Evolutionary conservation across 148 eudicot species (phyloP), one percentile per base, ranked within the genome.

Genomic region (Rhododendron henanense): DNA sequence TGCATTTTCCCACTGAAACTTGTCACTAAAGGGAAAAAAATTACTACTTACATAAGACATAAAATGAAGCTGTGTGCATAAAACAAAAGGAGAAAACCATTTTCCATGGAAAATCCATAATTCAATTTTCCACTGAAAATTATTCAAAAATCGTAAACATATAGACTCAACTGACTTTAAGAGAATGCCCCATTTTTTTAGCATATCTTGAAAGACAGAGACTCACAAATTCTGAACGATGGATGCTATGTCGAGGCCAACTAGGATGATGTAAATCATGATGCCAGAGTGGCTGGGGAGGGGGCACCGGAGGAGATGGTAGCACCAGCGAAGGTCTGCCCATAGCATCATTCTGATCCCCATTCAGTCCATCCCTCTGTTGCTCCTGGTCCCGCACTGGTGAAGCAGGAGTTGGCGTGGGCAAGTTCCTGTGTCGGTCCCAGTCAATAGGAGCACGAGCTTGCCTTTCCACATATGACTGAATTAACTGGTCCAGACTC

Each of bases 271-370:
- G 95, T 84, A 94, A 87, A 88, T 89, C 93, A 84, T 92, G 96
- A 82, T 93, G 98, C 96, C 98, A 93, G 73, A 91, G 89, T 37
- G 98, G 99, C 88, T 94, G 99, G 14, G 99, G 96, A 5, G 99
- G 98, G n/a, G 99, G 98, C 87, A 92, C 96, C 33, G 98, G 98
- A 81, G 99, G 98, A 88, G 98, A 89, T 86, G 98, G 95, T 86
- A 88, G 91, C 51, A 92, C 95, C 83, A 83, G 85, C 28, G 98
- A 86, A 82, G 94, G 94, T 86, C 98, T 89, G 79, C 90, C 87
- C 84, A 89, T 74, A 78, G 89, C 88, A 88, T 87, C 93, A 81
- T 84, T 90, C 84, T 84, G 94, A 84, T 85, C 88, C 85, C 90
- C 93, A 87, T 86, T 95, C 84, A 87, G 95, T 76, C 91, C 98